Base-by-base conservation (phyloP, 2,329 filamentous ascomycete genomes). In the Colletotrichum liaoningense region DNA sequence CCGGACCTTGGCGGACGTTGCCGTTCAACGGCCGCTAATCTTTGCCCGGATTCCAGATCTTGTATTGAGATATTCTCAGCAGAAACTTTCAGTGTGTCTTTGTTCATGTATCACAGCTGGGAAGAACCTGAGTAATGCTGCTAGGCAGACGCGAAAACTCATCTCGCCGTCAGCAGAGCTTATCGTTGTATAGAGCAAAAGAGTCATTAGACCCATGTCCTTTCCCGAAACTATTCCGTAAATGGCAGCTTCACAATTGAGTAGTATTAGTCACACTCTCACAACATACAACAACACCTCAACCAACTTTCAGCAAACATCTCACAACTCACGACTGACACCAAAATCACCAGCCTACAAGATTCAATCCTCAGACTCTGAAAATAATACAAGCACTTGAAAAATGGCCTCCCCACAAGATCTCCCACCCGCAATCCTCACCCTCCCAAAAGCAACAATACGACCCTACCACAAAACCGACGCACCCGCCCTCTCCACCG, bases 381-480 rank as follows among this genome's bases (percentile, higher is more conserved):
- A 0, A 16, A 4, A 9, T 3, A 14, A 16, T 12, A 24, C 5
- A 19, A 6, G 2, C 22, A 11, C 22, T 1, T 0, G n/a, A 33
- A 63, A 14, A 11, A 73, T 73, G 70, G 30, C 70, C 1, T 7
- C 66, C 4, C 14, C 33, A 2, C 9, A 46, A 16, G n/a, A 65
- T 5, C 42, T 70, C 1, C 70, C 70, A 6, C 33, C 33, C 19
- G 59, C 70, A 24, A 69, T 73, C n/a, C 66, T 73, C 54, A 26
- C 42, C 8, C 67, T 73, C n/a, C 2, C 38, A 14, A 73, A 64
- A 16, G 59, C 66, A 76, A 78, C 84, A 67, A 79, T 89, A 67
- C 85, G 87, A 7, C 83, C 83, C 35, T 85, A 80, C 71, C 74
- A 78, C 30, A 72, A 70, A 5, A 77, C 79, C 2, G 88, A 89